These are phyloP conservation scores for Quercus aquifolioides DNA, from an alignment of 306 rosid genomes.

Conservation along the genomic window DNA sequence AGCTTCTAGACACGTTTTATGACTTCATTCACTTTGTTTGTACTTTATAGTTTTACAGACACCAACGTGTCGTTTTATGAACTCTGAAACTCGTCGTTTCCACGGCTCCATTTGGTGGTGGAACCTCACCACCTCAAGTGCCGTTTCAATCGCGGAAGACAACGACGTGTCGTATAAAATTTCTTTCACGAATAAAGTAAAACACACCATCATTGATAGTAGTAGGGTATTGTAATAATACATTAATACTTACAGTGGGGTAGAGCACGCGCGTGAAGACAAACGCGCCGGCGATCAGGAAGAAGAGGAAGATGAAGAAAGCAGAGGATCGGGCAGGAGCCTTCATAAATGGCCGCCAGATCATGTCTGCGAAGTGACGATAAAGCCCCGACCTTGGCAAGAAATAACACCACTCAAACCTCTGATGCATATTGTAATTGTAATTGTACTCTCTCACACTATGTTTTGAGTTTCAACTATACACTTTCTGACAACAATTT, in stretches of 20 bases:
- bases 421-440: not conserved
- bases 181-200: too few relatives aligned
- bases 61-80: too few relatives aligned
- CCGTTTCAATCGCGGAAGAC: too few relatives aligned
- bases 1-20: too few relatives aligned
- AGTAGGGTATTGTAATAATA: not conserved
- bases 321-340: constrained; percentile 38
- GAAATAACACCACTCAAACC: not conserved
- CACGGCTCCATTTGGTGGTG: too few relatives aligned
- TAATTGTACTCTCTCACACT: constrained; percentile 17
- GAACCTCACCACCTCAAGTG: too few relatives aligned
- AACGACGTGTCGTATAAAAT: too few relatives aligned
- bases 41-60: too few relatives aligned
- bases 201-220: not conserved
- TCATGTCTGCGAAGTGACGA: constrained; percentile 26
- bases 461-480: not conserved
- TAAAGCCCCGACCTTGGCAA: constrained; percentile 13
- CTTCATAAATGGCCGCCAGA: constrained; percentile 34
- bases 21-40: too few relatives aligned
- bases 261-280: constrained; percentile 45
- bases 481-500: not conserved
- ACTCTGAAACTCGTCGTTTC: too few relatives aligned
- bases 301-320: constrained; percentile 24
- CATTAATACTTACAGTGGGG: constrained; percentile 38
- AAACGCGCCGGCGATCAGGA: constrained; percentile 60